Evolutionary conservation across 306 rosid species (phyloP).

Genomic region (Lupinus albus): DNA sequence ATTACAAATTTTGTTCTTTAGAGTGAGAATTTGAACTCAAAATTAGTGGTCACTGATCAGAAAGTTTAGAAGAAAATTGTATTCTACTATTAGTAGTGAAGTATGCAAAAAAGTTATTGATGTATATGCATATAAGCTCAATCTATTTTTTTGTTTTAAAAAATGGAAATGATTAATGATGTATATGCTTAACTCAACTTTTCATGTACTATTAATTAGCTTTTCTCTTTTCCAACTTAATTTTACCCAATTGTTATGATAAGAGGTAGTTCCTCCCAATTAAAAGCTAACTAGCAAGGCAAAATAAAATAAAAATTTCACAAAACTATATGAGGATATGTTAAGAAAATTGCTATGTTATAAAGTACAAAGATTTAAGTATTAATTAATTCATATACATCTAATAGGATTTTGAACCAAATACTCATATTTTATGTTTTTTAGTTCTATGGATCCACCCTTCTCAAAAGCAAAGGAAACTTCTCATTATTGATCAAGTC

Average conservation of each 20-base stretch:
- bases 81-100: slow-evolving; percentile 31
- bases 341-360: too few relatives aligned
- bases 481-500: too few relatives aligned
- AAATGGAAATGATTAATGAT: slow-evolving; percentile 28
- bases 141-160: slow-evolving; percentile 29
- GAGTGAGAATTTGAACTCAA: slow-evolving; percentile 36
- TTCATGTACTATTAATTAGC: not conserved
- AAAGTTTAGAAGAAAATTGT: slow-evolving; percentile 22
- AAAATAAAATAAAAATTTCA: too few relatives aligned
- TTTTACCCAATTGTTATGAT: not conserved
- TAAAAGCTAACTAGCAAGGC: too few relatives aligned
- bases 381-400: too few relatives aligned
- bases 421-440: too few relatives aligned
- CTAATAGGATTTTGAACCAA: too few relatives aligned
- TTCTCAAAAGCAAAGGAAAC: too few relatives aligned
- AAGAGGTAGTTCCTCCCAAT: not conserved
- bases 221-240: not conserved
- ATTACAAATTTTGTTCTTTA: slow-evolving; percentile 42
- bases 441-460: too few relatives aligned
- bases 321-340: too few relatives aligned
- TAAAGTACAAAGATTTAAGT: too few relatives aligned
- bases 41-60: not conserved
- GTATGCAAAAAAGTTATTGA: slow-evolving; percentile 34
- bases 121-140: slow-evolving; percentile 50
- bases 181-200: slow-evolving; percentile 19